These are phyloP conservation scores for Pseudogymnoascus sp. DNA, from an alignment of 2,329 filamentous ascomycete genomes.

Conservation along the genomic window DNA sequence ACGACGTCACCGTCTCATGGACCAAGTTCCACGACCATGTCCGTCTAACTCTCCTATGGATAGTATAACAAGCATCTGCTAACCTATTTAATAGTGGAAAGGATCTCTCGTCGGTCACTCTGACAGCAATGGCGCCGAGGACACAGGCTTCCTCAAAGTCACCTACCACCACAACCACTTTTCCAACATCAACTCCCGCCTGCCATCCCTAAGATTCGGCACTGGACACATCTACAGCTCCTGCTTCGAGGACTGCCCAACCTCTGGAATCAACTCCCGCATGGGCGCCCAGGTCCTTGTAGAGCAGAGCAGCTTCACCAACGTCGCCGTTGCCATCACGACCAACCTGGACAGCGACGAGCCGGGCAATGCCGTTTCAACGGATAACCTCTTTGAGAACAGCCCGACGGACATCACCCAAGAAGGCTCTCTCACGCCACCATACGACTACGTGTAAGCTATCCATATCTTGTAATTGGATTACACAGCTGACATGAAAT, in stretches of 20 bases:
- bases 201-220: constrained; percentile 58
- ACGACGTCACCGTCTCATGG: constrained; percentile 52
- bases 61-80: neutral
- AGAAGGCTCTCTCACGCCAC: constrained; percentile 13
- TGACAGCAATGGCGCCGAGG: constrained; percentile 50
- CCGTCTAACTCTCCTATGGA: neutral
- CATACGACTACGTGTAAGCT: constrained; percentile 16
- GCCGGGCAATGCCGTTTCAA: neutral
- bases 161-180: constrained; percentile 64
- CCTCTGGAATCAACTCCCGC: constrained; percentile 50
- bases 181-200: constrained; percentile 56
- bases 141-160: constrained; percentile 54
- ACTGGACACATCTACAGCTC: constrained; percentile 56
- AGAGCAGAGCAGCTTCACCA: constrained; percentile 27
- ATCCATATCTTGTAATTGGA: neutral
- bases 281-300: constrained; percentile 50
- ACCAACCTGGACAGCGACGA: constrained; percentile 1
- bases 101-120: constrained; percentile 53
- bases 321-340: neutral
- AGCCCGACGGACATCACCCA: constrained; percentile 16
- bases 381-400: constrained; percentile 9
- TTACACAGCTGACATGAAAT: neutral
- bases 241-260: constrained; percentile 36
- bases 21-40: constrained; percentile 47
- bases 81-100: constrained; percentile 37